Percentiles rank a stretch among this genome's conserved stretches.
Conservation (phyloP, 371 early-diverging fungal genomes). For the Lichtheimia corymbifera region DNA sequence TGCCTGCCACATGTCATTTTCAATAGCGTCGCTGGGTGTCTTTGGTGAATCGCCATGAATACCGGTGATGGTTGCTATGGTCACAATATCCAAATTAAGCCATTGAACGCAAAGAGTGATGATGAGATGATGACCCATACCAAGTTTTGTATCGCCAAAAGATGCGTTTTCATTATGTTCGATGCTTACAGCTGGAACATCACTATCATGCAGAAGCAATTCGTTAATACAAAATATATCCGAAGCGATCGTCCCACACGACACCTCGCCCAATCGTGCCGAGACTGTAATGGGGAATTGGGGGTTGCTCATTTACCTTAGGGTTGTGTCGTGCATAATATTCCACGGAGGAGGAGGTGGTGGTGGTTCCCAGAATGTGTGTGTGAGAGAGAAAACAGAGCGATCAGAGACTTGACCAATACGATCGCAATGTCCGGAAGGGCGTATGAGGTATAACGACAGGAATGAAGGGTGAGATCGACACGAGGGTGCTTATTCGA, state of each 20-base stretch:
- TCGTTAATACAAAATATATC: not conserved
- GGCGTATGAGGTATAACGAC: not conserved
- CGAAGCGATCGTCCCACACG: not conserved
- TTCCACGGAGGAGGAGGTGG: no score
- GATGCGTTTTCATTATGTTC: not conserved
- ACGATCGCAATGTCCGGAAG: no score
- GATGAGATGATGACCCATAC: not conserved
- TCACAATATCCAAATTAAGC: conserved; percentile 22
- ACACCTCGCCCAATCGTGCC: not conserved
- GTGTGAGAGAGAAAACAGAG: not conserved
- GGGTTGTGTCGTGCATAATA: conserved; percentile 3
- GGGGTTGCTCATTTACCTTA: not conserved
- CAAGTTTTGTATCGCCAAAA: not conserved
- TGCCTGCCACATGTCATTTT: not conserved
- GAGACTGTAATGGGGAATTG: not conserved
- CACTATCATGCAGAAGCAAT: not conserved
- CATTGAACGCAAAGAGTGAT: not conserved
- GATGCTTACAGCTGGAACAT: not conserved
- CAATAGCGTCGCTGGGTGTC: not conserved
- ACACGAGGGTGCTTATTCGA: not conserved
- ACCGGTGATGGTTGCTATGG: conserved; percentile 9
- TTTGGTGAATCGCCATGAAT: not conserved
- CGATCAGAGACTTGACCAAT: not conserved
- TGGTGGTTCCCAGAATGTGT: no score
- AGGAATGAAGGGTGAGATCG: not conserved